Conservation (phyloP, 2,329 filamentous ascomycete species). For the Claviceps pazoutovae region DNA sequence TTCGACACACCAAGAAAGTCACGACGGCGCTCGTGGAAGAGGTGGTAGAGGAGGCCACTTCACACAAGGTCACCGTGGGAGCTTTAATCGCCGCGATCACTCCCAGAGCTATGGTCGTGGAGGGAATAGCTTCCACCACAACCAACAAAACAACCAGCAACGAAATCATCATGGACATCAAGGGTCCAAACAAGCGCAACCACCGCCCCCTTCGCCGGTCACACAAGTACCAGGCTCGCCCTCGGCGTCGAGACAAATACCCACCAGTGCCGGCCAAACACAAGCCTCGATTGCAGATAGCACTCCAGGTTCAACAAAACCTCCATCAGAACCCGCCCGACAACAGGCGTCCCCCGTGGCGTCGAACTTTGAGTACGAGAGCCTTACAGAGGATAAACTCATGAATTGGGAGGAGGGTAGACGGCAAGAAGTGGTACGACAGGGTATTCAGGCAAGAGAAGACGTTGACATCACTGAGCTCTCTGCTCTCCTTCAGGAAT, state of each 20-base stretch:
- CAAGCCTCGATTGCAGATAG: constrained; percentile 7
- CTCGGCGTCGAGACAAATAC: constrained; percentile 8
- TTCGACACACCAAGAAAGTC: constrained; percentile 44
- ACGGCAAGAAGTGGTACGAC: constrained; percentile 51
- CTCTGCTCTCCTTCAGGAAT: constrained; percentile 68
- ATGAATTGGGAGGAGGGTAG: constrained; percentile 54
- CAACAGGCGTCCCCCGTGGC: constrained; percentile 16
- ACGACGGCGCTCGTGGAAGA: constrained; percentile 34
- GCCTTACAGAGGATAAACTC: constrained; percentile 57
- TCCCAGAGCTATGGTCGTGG: constrained; percentile 22
- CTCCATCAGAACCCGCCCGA: constrained; percentile 9
- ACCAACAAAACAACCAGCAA: constrained; percentile 8
- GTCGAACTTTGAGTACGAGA: constrained; percentile 55
- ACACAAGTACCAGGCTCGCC: constrained; percentile 8
- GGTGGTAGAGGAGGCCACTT: constrained; percentile 27
- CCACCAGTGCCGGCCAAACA: neutral
- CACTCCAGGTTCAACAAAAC: constrained; percentile 9
- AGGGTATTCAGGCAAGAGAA: constrained; percentile 48
- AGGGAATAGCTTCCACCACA: constrained; percentile 11
- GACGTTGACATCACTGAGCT: constrained; percentile 57
- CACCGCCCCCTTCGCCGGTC: constrained; percentile 11
- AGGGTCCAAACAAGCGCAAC: constrained; percentile 10
- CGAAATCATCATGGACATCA: constrained; percentile 9
- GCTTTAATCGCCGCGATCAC: constrained; percentile 39
- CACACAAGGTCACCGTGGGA: constrained; percentile 24